Conservation (phyloP, 805 yeast genomes). For the Starmerella ratchasimensis region DNA sequence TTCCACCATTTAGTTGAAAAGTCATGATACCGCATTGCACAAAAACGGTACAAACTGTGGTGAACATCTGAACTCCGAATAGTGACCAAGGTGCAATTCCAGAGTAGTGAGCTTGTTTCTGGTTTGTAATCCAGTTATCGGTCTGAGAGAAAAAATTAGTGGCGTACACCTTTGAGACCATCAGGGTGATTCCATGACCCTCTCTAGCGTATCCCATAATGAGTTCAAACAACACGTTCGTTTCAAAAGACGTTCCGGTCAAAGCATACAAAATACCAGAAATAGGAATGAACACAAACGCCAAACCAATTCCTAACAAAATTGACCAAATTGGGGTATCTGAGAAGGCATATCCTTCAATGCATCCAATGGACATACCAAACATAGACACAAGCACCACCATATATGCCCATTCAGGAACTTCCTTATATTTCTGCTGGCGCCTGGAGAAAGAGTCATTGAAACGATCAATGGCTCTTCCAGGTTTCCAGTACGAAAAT, state of each 20-base stretch:
- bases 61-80: constrained; percentile 13
- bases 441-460: constrained; percentile 29
- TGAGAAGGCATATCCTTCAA: constrained; percentile 29
- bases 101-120: constrained; percentile 42
- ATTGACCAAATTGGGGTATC: constrained; percentile 53
- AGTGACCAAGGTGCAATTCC: constrained; percentile 17
- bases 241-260: constrained; percentile 36
- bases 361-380: constrained; percentile 32
- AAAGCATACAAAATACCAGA: constrained; percentile 42
- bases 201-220: constrained; percentile 47
- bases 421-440: constrained; percentile 43
- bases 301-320: constrained; percentile 43
- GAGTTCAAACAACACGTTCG: constrained; percentile 45
- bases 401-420: constrained; percentile 59
- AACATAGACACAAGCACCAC: constrained; percentile 33
- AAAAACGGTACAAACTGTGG: constrained; percentile 10
- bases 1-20: constrained; percentile 16
- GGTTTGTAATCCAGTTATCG: constrained; percentile 43
- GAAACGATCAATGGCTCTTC: constrained; percentile 28
- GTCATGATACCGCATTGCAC: constrained; percentile 14
- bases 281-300: constrained; percentile 46
- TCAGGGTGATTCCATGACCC: constrained; percentile 41
- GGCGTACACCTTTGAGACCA: constrained; percentile 38
- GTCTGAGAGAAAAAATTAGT: constrained; percentile 53
- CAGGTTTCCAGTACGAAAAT: constrained; percentile 25